Evolutionary conservation across 495 filamentous ascomycete species (phyloP).

Genomic region (Aspergillus baeticus): DNA sequence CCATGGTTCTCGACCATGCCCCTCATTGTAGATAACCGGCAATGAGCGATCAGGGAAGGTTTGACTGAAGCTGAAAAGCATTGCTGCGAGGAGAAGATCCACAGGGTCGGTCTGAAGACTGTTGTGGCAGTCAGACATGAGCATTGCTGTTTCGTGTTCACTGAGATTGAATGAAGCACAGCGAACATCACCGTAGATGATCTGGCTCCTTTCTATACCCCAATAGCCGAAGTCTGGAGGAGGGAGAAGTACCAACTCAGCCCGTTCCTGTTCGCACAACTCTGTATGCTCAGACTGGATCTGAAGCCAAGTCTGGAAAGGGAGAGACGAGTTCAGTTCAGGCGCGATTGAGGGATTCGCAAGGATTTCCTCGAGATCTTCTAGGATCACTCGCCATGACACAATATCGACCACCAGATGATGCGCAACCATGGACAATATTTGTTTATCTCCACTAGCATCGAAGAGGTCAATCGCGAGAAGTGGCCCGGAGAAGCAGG

Average conservation of each 20-base stretch:
- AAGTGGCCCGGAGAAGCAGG: not conserved
- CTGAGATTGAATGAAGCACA: not conserved
- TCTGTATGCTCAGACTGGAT: not conserved
- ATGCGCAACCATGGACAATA: not conserved
- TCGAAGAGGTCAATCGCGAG: not conserved
- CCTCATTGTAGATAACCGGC: conserved; percentile 7
- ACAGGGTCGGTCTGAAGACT: not conserved
- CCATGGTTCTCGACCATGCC: conserved; percentile 5
- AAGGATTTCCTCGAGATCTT: not conserved
- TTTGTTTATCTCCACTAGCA: not conserved
- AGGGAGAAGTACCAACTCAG: not conserved
- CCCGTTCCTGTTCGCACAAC: not conserved
- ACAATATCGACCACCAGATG: not conserved
- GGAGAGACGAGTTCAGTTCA: not conserved
- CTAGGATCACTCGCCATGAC: not conserved
- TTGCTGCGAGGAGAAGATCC: not conserved
- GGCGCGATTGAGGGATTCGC: not conserved
- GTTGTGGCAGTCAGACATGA: not conserved
- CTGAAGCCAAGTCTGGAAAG: not conserved
- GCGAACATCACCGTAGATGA: not conserved
- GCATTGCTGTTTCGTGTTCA: not conserved
- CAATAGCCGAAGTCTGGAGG: not conserved
- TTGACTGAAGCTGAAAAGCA: not conserved
- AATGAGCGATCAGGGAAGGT: not conserved
- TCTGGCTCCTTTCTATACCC: not conserved